Conservation (phyloP, 305 asterid genomes). For the Fraxinus nigra region DNA sequence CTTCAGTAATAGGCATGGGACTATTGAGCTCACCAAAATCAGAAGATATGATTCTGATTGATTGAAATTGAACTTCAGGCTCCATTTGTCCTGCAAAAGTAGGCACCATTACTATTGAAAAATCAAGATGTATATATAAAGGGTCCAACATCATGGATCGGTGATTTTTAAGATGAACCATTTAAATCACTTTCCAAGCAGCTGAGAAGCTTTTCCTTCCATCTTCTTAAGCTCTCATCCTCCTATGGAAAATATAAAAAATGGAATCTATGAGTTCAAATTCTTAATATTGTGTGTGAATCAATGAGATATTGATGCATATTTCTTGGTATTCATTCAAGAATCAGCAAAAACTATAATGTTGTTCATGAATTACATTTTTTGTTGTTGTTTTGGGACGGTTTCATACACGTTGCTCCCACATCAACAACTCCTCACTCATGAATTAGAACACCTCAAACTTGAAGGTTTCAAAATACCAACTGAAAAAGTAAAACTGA, state of each 20-base stretch:
- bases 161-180: constrained; percentile 41
- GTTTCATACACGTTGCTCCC: background rate
- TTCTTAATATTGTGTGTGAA: background rate
- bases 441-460: background rate
- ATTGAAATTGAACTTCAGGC: constrained; percentile 67
- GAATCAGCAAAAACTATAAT: background rate
- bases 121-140: constrained; percentile 9
- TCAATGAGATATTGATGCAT: background rate
- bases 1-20: constrained; percentile 54
- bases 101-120: background rate
- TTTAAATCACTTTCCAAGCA: constrained; percentile 65
- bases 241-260: constrained; percentile 41
- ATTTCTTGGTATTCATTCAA: background rate
- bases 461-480: background rate
- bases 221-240: constrained; percentile 75
- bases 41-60: constrained; percentile 57
- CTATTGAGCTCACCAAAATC: constrained; percentile 62
- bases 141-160: background rate
- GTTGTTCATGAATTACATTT: background rate
- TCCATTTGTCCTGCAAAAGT: constrained; percentile 56
- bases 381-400: background rate
- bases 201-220: constrained; percentile 85
- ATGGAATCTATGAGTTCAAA: background rate
- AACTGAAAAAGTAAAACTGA: background rate
- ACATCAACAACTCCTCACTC: background rate